A percentile compares a stretch with the other conserved stretches of the same genome.
Evolutionary conservation across 2,329 filamentous ascomycete genomes (phyloP).

Genomic region (Aspergillus transmontanensis): DNA sequence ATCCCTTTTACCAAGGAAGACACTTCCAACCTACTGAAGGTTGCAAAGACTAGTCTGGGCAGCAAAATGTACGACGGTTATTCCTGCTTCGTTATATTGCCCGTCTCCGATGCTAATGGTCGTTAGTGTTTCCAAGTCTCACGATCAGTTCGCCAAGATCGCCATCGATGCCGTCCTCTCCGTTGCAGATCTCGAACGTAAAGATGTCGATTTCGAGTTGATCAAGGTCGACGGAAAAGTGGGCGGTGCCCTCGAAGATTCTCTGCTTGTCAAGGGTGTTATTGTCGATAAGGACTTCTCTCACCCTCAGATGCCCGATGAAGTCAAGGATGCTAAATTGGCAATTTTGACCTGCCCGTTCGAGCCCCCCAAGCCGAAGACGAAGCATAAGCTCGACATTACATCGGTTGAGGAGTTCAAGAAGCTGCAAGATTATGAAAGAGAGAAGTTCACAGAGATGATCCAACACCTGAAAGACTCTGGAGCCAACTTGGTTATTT

Average conservation of each 20-base stretch:
- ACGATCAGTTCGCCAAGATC: constrained; percentile 97
- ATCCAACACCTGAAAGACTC: constrained; percentile 97
- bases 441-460: constrained; percentile 97
- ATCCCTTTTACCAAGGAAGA: constrained; percentile 82
- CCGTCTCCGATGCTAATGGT: background rate
- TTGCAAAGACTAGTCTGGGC: constrained; percentile 91
- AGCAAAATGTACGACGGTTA: constrained; percentile 73
- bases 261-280: constrained; percentile 92
- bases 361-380: constrained; percentile 98
- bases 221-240: constrained; percentile 99
- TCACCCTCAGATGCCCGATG: constrained; percentile 96
- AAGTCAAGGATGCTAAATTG: constrained; percentile 93
- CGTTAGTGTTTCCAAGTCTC: constrained; percentile 81
- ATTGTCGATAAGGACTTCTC: constrained; percentile 99
- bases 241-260: constrained; percentile 89
- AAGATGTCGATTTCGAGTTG: constrained; percentile 97
- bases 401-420: constrained; percentile 97
- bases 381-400: constrained; percentile 98
- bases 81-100: constrained; percentile 17
- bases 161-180: constrained; percentile 96
- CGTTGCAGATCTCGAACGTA: constrained; percentile 91
- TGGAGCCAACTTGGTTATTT: constrained; percentile 95
- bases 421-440: constrained; percentile 93
- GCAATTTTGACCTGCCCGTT: constrained; percentile 98
- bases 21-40: constrained; percentile 85